Evolutionary conservation across 73 alveolate species (phyloP).

Genomic region (Paramecium pentaurelia): DNA sequence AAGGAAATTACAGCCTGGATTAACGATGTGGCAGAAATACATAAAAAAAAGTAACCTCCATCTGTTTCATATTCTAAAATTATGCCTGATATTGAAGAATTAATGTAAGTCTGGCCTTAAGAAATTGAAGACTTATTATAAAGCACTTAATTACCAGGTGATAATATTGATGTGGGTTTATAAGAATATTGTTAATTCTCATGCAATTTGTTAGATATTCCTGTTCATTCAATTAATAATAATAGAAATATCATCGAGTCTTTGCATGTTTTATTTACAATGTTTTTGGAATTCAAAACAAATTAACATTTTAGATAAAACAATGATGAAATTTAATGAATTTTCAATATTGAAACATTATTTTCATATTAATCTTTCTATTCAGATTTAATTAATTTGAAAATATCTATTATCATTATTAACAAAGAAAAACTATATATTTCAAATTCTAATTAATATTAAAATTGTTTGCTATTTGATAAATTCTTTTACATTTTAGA

Average conservation of each 20-base stretch:
- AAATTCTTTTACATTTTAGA: too few relatives aligned
- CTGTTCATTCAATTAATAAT: constrained; percentile 85
- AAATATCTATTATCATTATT: background rate
- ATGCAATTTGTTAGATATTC: constrained; percentile 90
- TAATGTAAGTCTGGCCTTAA: constrained; percentile 95
- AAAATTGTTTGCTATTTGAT: too few relatives aligned
- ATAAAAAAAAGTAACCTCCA: constrained; percentile 92
- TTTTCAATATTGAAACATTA: background rate
- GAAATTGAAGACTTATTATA: constrained; percentile 84
- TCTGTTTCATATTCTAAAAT: constrained; percentile 87
- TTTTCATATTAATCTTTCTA: background rate
- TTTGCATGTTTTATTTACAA: constrained; percentile 92
- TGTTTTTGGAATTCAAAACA: constrained; percentile 87
- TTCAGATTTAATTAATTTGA: background rate
- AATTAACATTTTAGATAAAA: constrained; percentile 80
- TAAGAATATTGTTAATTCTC: constrained; percentile 81
- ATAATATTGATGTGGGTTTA: constrained; percentile 83
- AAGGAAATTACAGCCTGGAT: constrained; percentile 91
- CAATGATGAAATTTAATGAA: constrained; percentile 35
- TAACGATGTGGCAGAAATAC: constrained; percentile 84
- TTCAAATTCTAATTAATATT: too few relatives aligned
- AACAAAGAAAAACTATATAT: background rate
- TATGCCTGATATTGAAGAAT: constrained; percentile 92
- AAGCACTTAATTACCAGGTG: constrained; percentile 83
- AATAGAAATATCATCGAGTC: constrained; percentile 86